Evolutionary conservation across 495 filamentous ascomycete species (phyloP).

Genomic region (Amniculicola lignicola): DNA sequence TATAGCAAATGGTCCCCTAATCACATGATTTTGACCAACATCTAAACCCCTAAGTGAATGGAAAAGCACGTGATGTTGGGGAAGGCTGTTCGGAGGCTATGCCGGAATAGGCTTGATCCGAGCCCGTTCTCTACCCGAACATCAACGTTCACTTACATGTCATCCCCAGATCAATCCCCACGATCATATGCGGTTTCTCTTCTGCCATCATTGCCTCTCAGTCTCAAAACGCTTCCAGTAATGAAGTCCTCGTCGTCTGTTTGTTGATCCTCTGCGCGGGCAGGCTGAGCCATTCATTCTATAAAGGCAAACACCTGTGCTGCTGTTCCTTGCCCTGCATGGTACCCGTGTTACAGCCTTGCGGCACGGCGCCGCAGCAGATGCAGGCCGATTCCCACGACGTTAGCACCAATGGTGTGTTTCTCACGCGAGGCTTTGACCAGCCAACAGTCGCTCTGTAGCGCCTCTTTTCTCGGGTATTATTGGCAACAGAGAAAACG

Average conservation of each 20-base stretch:
- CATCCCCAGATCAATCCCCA: conserved; percentile 62
- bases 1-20: too few relatives aligned
- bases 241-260: background rate
- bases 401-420: too few relatives aligned
- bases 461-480: too few relatives aligned
- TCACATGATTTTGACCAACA: background rate
- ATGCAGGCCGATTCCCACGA: background rate
- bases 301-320: too few relatives aligned
- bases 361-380: conserved; percentile 22
- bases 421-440: background rate
- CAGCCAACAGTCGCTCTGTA: too few relatives aligned
- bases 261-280: background rate
- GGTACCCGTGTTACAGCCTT: conserved; percentile 23
- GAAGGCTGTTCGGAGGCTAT: too few relatives aligned
- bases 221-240: background rate
- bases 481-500: too few relatives aligned
- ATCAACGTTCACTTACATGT: conserved; percentile 49
- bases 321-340: too few relatives aligned
- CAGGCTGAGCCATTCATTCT: conserved; percentile 23
- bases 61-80: conserved; percentile 1
- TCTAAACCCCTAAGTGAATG: background rate
- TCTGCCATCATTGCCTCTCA: conserved; percentile 23
- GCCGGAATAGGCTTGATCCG: background rate
- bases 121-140: conserved; percentile 3
- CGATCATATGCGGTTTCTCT: conserved; percentile 52